Conservation (phyloP, 306 rosid genomes). For the Fagus crenata region DNA sequence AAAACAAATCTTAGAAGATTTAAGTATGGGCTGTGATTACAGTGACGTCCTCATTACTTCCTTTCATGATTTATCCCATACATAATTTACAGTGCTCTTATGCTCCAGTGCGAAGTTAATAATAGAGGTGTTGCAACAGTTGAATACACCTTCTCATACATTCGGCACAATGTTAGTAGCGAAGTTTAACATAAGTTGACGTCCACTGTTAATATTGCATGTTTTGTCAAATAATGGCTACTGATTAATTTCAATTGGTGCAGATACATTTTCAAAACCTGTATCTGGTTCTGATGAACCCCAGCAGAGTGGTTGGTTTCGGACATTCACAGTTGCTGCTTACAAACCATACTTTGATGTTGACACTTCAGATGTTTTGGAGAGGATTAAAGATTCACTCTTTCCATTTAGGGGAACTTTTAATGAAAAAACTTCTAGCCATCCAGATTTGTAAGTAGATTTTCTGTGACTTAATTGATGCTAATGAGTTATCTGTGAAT, state of each 20-base stretch:
- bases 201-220: slow-evolving; percentile 8
- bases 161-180: slow-evolving; percentile 12
- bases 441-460: slow-evolving; percentile 85
- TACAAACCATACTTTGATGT: slow-evolving; percentile 86
- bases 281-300: slow-evolving; percentile 73
- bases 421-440: slow-evolving; percentile 75
- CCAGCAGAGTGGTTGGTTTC: slow-evolving; percentile 85
- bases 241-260: slow-evolving; percentile 26
- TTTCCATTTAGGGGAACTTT: slow-evolving; percentile 89
- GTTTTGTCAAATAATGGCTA: slow-evolving; percentile 17
- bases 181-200: background rate
- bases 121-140: background rate
- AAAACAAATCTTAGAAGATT: too few relatives aligned
- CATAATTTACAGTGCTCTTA: background rate
- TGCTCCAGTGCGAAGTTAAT: background rate
- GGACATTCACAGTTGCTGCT: slow-evolving; percentile 55
- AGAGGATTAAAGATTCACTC: slow-evolving; percentile 78
- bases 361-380: slow-evolving; percentile 84
- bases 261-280: slow-evolving; percentile 94
- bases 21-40: background rate
- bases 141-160: background rate
- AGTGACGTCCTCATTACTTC: background rate
- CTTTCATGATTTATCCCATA: background rate
- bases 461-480: slow-evolving; percentile 20
- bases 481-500: background rate